Percentiles rank a stretch among this genome's conserved stretches.
These are phyloP conservation scores for Hypoxylon subgilvum DNA, from an alignment of 495 filamentous ascomycete genomes.

Conservation along the genomic window DNA sequence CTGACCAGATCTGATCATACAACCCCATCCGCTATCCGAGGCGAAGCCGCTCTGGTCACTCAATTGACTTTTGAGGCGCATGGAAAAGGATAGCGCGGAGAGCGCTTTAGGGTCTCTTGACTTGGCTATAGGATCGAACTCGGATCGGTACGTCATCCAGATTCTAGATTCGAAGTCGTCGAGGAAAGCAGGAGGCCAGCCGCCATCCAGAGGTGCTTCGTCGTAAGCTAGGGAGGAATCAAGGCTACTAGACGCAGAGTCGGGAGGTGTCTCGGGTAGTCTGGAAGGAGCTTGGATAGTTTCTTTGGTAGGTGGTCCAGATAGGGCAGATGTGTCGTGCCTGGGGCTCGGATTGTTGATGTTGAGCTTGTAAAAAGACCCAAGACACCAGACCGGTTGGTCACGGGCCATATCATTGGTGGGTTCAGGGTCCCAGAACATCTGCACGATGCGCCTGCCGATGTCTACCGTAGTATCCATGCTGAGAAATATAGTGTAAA, in stretches of 20 bases:
- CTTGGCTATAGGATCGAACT: conserved; percentile 82
- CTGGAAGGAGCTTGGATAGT: conserved; percentile 27
- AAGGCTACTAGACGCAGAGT: conserved; percentile 55
- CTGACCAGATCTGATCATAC: conserved; percentile 98
- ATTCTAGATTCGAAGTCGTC: conserved; percentile 91
- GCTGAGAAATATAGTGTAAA: conserved; percentile 23
- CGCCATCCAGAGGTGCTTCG: conserved; percentile 58
- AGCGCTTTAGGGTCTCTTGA: conserved; percentile 71
- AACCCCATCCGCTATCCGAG: conserved; percentile 96
- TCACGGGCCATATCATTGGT: conserved; percentile 75
- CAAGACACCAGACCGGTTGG: conserved; percentile 86
- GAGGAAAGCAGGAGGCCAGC: conserved; percentile 86
- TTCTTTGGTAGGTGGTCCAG: conserved; percentile 20
- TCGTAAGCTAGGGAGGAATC: conserved; percentile 57
- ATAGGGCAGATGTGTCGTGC: conserved; percentile 19
- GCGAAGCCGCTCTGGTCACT: conserved; percentile 83
- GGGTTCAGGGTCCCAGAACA: conserved; percentile 94
- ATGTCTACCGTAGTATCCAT: conserved; percentile 54
- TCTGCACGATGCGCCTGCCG: conserved; percentile 81
- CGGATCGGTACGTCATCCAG: conserved; percentile 96
- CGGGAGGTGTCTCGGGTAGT: conserved; percentile 52
- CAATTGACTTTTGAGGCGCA: conserved; percentile 81
- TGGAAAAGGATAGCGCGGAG: conserved; percentile 80
- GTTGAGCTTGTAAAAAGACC: conserved; percentile 69
- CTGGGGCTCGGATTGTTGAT: conserved; percentile 35